These are phyloP conservation scores for Leucocoprinus sp. DNA, from an alignment of 768 basidiomycete species.

Conservation along the genomic window DNA sequence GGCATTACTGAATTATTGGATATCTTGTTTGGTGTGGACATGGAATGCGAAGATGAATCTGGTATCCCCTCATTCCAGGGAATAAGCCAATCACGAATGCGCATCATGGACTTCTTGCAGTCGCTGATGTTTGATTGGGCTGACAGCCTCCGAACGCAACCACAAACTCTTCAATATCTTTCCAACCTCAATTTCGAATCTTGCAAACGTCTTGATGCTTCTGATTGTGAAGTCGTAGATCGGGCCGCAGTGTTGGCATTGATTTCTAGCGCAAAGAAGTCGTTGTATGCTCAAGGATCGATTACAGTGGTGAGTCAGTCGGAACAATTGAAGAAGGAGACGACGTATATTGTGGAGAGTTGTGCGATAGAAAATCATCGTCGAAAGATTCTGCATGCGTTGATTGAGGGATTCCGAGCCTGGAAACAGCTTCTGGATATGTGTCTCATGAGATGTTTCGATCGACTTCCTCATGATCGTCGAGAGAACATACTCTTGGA, in stretches of 20 bases:
- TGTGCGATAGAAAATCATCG: constrained; percentile 86
- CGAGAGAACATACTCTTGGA: constrained; percentile 89
- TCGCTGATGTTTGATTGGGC: constrained; percentile 86
- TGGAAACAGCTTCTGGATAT: constrained; percentile 86
- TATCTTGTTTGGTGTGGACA: constrained; percentile 70
- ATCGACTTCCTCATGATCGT: constrained; percentile 69
- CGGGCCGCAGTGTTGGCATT: constrained; percentile 61
- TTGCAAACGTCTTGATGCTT: constrained; percentile 58
- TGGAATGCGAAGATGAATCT: constrained; percentile 41
- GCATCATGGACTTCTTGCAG: constrained; percentile 83
- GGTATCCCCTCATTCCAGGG: constrained; percentile 56
- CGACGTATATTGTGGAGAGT: constrained; percentile 69
- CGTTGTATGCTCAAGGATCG: constrained; percentile 59
- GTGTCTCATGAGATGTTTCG: constrained; percentile 79
- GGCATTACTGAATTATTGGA: constrained; percentile 67
- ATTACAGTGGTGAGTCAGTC: constrained; percentile 54
- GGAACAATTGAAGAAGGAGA: constrained; percentile 63
- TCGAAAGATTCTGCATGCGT: constrained; percentile 67
- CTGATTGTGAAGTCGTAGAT: constrained; percentile 81
- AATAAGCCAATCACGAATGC: constrained; percentile 73
- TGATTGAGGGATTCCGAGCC: constrained; percentile 63
- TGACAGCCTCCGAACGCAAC: constrained; percentile 56
- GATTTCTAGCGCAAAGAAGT: constrained; percentile 50
- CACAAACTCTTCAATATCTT: constrained; percentile 57
- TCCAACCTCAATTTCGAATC: constrained; percentile 57